Conservation (phyloP, 2,329 filamentous ascomycete species). For the Fusarium albidum region DNA sequence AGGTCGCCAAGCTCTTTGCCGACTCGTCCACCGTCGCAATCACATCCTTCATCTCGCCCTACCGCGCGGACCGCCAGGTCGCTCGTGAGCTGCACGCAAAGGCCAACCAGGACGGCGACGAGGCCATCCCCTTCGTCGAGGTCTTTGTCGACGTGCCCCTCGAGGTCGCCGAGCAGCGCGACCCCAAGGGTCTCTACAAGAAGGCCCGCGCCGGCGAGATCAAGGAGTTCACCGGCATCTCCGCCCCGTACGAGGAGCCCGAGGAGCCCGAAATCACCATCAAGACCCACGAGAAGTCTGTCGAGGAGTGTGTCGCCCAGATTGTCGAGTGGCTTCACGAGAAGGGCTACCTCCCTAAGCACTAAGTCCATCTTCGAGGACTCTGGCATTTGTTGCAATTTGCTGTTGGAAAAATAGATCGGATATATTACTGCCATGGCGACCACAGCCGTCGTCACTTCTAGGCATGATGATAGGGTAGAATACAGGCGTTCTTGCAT, state of each 20-base stretch:
- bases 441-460: slow-evolving; percentile 34
- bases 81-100: slow-evolving; percentile 82
- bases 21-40: slow-evolving; percentile 88
- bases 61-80: slow-evolving; percentile 83
- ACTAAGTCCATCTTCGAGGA: slow-evolving; percentile 28
- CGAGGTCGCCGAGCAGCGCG: slow-evolving; percentile 90
- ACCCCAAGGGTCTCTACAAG: slow-evolving; percentile 98
- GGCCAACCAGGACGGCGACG: slow-evolving; percentile 61
- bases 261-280: slow-evolving; percentile 87
- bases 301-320: slow-evolving; percentile 87
- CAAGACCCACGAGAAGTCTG: slow-evolving; percentile 79
- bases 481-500: slow-evolving; percentile 43
- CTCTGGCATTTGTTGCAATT: slow-evolving; percentile 11
- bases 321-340: slow-evolving; percentile 82
- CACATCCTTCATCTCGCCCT: slow-evolving; percentile 97
- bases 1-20: slow-evolving; percentile 97
- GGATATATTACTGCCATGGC: slow-evolving; percentile 41
- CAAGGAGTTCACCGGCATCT: slow-evolving; percentile 96
- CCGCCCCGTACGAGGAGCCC: slow-evolving; percentile 93
- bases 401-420: slow-evolving; percentile 33
- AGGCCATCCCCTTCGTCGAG: slow-evolving; percentile 87
- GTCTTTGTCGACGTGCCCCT: slow-evolving; percentile 92
- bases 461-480: slow-evolving; percentile 34
- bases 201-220: slow-evolving; percentile 94
- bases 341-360: slow-evolving; percentile 60